A percentile compares a stretch with the other conserved stretches of the same genome.
Evolutionary conservation across 768 basidiomycete genomes (phyloP).

Genomic region (Hericium erinaceus): DNA sequence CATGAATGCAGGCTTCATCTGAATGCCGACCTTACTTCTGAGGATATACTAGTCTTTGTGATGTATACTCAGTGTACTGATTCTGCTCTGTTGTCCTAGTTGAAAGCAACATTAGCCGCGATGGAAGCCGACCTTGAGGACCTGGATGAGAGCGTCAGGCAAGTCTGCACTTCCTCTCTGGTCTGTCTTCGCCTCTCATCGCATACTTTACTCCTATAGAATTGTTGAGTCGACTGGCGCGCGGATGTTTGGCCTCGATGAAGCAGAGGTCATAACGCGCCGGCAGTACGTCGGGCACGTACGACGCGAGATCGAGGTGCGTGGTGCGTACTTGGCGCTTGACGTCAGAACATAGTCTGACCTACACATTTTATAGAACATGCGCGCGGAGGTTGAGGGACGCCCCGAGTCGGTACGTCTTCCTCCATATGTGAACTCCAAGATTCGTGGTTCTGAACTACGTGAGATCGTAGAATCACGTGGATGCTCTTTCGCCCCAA

Average conservation of each 20-base stretch:
- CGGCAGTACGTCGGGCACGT: constrained; percentile 71
- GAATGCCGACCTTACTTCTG: background rate
- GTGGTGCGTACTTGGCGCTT: constrained; percentile 16
- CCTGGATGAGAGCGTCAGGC: constrained; percentile 91
- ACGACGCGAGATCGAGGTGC: constrained; percentile 70
- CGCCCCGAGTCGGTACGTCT: constrained; percentile 10
- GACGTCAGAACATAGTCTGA: background rate
- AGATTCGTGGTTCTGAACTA: background rate
- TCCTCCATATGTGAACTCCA: background rate
- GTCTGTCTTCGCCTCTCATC: background rate
- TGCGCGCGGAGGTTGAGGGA: constrained; percentile 53
- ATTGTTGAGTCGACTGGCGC: constrained; percentile 84
- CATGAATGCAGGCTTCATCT: background rate
- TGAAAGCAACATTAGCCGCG: constrained; percentile 66
- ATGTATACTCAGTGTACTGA: background rate
- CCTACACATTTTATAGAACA: constrained; percentile 40
- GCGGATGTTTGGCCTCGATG: constrained; percentile 74
- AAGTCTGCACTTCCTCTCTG: constrained; percentile 16
- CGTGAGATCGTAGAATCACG: background rate
- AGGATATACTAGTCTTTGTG: too few relatives aligned
- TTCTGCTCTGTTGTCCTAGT: constrained; percentile 20
- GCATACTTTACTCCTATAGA: constrained; percentile 29
- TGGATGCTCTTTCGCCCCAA: background rate
- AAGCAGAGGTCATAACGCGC: constrained; percentile 65
- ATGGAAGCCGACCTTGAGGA: constrained; percentile 87